Base-by-base conservation (phyloP, 140 eudicot genomes). In the Bidens hawaiensis region DNA sequence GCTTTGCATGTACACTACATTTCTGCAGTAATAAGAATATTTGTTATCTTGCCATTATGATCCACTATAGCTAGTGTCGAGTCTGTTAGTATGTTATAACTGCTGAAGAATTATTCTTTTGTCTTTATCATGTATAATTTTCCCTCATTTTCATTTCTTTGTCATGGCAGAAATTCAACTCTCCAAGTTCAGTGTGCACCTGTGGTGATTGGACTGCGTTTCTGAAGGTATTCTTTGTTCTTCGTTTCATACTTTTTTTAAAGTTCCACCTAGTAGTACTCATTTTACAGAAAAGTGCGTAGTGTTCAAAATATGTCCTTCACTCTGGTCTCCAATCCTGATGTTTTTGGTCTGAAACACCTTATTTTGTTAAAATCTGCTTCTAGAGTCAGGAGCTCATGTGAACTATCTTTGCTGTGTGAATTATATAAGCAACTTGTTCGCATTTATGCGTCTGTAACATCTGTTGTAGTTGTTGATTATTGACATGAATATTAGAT, bases 131-230 rank as follows among this genome's bases (percentile, higher is more conserved):
- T 33, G 58, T 51, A 10, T 36, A 51, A 53, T 14, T 53, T 14
- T 53, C 18, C n/a, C 27, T 42, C 45, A 56, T 67, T 47, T 74
- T 56, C 6, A 63, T 26, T 34, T 22, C 49, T 40, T 71, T 56
- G 60, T 69, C 62, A 48, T 64, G 64, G 71, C 30, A 91, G 96
- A 91, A 91, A 85, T 82, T 91, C 79, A 91, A 87, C 81, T 91
- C 98, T 60, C 98, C 96, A 18, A 87, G 95, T 69, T 84, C 95
- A n/a, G 58, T 76, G 70, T 91, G 96, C 67, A 84, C 95, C 53
- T 73, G 74, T 60, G 70, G 80, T 78, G 96, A 91, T 74, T 87
- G 98, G 98, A 67, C 93, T 60, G 75, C 95, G 68, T 85, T 87
- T 69, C 57, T 87, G 41, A 91, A 87, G 98, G 98, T 91, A 80